Evolutionary conservation across 2,329 filamentous ascomycete genomes (phyloP).

Genomic region (Cytospora mali): DNA sequence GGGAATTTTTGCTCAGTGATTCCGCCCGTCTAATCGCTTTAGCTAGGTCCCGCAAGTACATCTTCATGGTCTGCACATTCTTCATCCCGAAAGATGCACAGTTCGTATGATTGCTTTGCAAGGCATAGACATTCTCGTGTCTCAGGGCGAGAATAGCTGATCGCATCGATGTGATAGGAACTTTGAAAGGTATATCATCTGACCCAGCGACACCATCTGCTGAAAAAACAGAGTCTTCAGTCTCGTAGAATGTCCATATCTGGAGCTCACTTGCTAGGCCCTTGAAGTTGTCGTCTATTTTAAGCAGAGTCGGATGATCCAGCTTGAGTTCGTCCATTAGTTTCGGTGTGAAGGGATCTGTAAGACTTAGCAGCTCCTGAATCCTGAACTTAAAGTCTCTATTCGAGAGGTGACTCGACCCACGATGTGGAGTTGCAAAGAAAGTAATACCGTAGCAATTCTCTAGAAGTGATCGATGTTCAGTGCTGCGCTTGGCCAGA

Average conservation of each 20-base stretch:
- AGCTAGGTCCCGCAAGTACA: conserved; percentile 37
- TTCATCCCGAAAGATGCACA: conserved; percentile 53
- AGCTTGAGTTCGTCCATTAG: conserved; percentile 52
- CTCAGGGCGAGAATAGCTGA: conserved; percentile 51
- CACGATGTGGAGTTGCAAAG: conserved; percentile 60
- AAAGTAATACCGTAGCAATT: conserved; percentile 62
- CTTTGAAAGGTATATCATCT: conserved; percentile 56
- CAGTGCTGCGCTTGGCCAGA: conserved; percentile 43
- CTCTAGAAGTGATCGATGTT: conserved; percentile 47
- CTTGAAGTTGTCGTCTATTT: conserved; percentile 55
- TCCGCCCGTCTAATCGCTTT: conserved; percentile 38
- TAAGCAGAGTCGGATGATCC: conserved; percentile 49
- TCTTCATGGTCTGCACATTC: conserved; percentile 48
- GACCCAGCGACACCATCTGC: conserved; percentile 37
- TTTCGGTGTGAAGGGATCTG: conserved; percentile 48
- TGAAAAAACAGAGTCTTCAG: conserved; percentile 56
- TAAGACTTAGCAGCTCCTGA: conserved; percentile 50
- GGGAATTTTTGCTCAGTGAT: conserved; percentile 34
- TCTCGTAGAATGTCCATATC: conserved; percentile 63
- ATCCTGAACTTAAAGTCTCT: conserved; percentile 53
- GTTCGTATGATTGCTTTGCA: conserved; percentile 54
- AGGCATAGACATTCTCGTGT: conserved; percentile 49
- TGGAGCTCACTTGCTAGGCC: conserved; percentile 55
- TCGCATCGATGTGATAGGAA: conserved; percentile 56
- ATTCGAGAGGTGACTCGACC: conserved; percentile 61